Evolutionary conservation across 1,284 basidiomycete species (phyloP).

Genomic region (Sporisorium sorghi): DNA sequence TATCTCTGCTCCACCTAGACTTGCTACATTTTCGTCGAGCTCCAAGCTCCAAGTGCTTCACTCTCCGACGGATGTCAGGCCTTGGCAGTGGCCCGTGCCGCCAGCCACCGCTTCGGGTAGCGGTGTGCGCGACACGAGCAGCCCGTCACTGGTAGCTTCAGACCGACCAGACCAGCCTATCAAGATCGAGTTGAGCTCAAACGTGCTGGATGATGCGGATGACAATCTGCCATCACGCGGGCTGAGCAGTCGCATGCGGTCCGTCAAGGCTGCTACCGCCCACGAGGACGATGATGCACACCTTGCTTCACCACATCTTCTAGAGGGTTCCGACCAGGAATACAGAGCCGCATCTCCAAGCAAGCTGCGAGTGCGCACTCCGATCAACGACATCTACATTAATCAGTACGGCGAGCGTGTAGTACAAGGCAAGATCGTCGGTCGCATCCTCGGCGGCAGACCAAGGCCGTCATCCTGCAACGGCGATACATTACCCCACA

Average conservation of each 20-base stretch:
- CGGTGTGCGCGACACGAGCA: neutral
- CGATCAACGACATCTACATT: slow-evolving; percentile 50
- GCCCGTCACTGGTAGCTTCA: slow-evolving; percentile 2
- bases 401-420: slow-evolving; percentile 52
- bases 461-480: slow-evolving; percentile 23
- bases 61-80: slow-evolving; percentile 45
- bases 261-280: slow-evolving; percentile 29
- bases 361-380: slow-evolving; percentile 21
- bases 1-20: neutral
- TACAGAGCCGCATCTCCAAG: slow-evolving; percentile 18
- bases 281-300: neutral
- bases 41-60: slow-evolving; percentile 38
- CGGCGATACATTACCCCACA: neutral
- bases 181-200: slow-evolving; percentile 15
- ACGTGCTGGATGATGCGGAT: slow-evolving; percentile 26
- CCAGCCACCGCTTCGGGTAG: neutral
- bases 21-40: slow-evolving; percentile 16
- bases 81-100: slow-evolving; percentile 35
- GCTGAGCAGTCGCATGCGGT: slow-evolving; percentile 23
- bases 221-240: slow-evolving; percentile 36
- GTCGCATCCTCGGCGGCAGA: slow-evolving; percentile 38
- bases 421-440: slow-evolving; percentile 49
- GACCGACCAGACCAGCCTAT: slow-evolving; percentile 6
- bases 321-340: neutral
- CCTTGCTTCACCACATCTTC: neutral